These are phyloP conservation scores for Scleroderma bovista DNA, from an alignment of 768 basidiomycete species.

Conservation along the genomic window DNA sequence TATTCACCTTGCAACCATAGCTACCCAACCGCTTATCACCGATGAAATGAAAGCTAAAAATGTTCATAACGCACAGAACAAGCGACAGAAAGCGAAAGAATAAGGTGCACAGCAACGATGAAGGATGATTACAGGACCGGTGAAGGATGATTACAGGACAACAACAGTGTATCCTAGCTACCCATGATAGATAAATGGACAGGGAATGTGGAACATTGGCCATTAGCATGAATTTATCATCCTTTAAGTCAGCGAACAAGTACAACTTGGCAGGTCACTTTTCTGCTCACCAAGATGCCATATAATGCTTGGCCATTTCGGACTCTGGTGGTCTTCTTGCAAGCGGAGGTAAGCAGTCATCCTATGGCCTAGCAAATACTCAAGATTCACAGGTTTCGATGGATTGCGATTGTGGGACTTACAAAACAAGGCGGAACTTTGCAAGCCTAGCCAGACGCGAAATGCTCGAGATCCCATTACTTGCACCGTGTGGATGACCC, in stretches of 20 bases:
- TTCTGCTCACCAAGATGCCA: slow-evolving; percentile 2
- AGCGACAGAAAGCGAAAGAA: not conserved
- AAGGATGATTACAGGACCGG: too few relatives aligned
- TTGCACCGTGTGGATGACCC: slow-evolving; percentile 2
- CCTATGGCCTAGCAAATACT: not conserved
- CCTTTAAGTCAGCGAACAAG: not conserved
- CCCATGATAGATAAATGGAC: not conserved
- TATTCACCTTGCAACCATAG: too few relatives aligned
- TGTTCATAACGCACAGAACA: too few relatives aligned
- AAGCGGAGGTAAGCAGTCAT: slow-evolving; percentile 4
- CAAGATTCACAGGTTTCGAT: not conserved
- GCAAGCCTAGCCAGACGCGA: not conserved
- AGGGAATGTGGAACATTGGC: not conserved
- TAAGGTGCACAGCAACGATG: not conserved
- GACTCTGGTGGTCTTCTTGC: slow-evolving; percentile 1
- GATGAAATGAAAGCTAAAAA: too few relatives aligned
- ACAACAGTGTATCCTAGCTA: not conserved
- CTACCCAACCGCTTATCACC: too few relatives aligned
- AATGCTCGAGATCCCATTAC: slow-evolving; percentile 4
- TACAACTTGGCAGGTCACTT: slow-evolving; percentile 1
- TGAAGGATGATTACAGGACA: too few relatives aligned
- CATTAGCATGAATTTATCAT: not conserved
- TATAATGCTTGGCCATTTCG: slow-evolving; percentile 3
- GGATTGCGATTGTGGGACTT: slow-evolving; percentile 7
- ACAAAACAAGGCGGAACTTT: not conserved